Conservation (phyloP, 805 yeast species). For the Pichia nakasei region DNA sequence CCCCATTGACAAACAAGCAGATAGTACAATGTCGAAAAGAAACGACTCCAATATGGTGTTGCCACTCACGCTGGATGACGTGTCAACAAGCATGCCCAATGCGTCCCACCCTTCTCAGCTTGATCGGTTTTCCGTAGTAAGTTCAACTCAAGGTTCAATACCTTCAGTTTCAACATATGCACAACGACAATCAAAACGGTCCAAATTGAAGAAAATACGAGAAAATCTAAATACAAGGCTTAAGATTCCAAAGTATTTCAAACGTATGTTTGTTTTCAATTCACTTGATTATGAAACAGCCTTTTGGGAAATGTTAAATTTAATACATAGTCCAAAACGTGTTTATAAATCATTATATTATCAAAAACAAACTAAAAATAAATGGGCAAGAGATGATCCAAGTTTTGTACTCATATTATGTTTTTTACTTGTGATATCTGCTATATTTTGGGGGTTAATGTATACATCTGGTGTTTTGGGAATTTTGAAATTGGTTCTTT, state of each 20-base stretch:
- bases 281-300: constrained; percentile 90
- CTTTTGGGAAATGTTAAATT: constrained; percentile 77
- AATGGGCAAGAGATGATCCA: constrained; percentile 90
- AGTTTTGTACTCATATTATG: constrained; percentile 70
- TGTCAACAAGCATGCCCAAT: constrained; percentile 2
- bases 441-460: constrained; percentile 85
- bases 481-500: constrained; percentile 56
- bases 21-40: constrained; percentile 5
- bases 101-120: not conserved
- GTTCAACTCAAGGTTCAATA: constrained; percentile 10
- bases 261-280: constrained; percentile 57
- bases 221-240: constrained; percentile 11
- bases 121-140: constrained; percentile 2
- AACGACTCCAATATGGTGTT: constrained; percentile 3
- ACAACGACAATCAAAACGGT: constrained; percentile 8
- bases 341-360: constrained; percentile 77
- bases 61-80: constrained; percentile 16
- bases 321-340: constrained; percentile 66
- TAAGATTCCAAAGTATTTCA: constrained; percentile 24
- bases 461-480: constrained; percentile 58
- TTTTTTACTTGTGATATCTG: constrained; percentile 58
- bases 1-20: too few relatives aligned
- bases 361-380: constrained; percentile 68
- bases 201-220: constrained; percentile 6
- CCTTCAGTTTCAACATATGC: constrained; percentile 11